Evolutionary conservation across 257 asterid species (phyloP).

Genomic region (Solanum dulcamara): DNA sequence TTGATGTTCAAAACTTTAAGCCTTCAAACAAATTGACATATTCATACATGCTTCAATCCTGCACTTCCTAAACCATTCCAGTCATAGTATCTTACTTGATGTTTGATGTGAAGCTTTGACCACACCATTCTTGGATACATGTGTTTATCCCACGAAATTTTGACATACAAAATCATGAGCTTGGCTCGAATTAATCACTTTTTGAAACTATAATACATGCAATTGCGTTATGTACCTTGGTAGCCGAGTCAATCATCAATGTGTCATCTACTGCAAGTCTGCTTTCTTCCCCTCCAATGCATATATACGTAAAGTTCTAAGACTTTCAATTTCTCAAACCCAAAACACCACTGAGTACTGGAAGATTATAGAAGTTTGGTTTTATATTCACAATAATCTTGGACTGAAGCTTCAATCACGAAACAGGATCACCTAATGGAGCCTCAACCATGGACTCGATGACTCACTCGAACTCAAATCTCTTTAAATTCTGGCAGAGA

Average conservation of each 20-base stretch:
- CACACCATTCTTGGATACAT: background rate
- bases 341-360: background rate
- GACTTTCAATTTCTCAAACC: background rate
- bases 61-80: background rate
- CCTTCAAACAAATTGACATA: background rate
- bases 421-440: background rate
- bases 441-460: background rate
- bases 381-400: background rate
- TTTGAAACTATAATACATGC: background rate
- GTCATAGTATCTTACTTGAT: background rate
- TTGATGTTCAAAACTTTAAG: background rate
- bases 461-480: no score
- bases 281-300: background rate
- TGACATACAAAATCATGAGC: background rate
- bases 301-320: background rate
- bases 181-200: background rate
- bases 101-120: background rate
- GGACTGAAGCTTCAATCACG: background rate
- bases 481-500: no score
- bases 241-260: background rate
- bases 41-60: background rate
- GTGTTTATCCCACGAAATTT: background rate
- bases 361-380: background rate
- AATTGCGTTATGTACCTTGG: background rate
- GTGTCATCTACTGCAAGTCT: background rate